phyloP scores from a whole-genome alignment of 306 rosid genomes.

The Crataegus laevigata region DNA sequence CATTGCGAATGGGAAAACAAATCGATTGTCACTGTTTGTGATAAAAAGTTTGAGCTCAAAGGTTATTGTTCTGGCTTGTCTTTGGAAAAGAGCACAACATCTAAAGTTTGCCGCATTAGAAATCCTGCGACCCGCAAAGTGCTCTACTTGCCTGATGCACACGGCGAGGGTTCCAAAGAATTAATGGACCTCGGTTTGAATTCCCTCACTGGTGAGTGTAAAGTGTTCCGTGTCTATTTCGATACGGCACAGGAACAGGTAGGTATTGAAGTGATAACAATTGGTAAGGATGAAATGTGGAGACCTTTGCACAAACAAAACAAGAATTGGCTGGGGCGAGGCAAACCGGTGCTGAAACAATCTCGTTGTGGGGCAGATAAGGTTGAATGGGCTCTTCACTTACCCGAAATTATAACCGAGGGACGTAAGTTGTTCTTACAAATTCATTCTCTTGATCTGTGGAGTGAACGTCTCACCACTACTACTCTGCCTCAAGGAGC shows the following conservation, averaged over 20 bases:
- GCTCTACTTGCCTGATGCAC: not conserved
- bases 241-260: too few relatives aligned
- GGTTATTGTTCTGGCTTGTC: not conserved
- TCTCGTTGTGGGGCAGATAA: not conserved
- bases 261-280: not conserved
- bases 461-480: not conserved
- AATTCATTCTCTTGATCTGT: not conserved
- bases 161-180: not conserved
- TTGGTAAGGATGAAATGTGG: not conserved
- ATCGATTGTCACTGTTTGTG: not conserved
- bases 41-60: not conserved
- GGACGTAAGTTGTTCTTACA: not conserved
- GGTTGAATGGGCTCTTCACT: not conserved
- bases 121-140: not conserved
- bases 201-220: not conserved
- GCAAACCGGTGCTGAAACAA: too few relatives aligned
- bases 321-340: not conserved
- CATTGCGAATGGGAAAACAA: too few relatives aligned
- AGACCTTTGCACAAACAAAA: not conserved
- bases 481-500: not conserved
- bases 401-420: not conserved
- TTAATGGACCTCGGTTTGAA: not conserved
- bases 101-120: not conserved
- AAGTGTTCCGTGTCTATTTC: not conserved
- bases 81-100: not conserved